Base-by-base conservation (phyloP, 352 stramenopile species). In the Aphanomyces stellatus region DNA sequence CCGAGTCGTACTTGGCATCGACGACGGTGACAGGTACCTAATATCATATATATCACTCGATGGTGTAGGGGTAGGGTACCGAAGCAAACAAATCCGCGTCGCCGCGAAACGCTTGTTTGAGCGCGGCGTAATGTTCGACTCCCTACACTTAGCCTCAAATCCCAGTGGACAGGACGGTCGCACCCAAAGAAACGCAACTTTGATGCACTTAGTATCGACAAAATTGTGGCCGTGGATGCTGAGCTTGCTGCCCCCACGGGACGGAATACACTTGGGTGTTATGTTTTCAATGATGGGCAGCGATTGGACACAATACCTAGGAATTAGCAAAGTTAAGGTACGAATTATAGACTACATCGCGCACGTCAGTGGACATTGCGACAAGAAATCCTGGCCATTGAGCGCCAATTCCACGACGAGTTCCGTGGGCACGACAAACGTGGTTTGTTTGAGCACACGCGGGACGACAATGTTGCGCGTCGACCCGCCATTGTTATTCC, bases 381-480 rank as follows among this genome's bases (percentile, higher is more conserved):
- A 86, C 74, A 77, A 79, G 22, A 85, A 88, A 43, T 88, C 79
- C 62, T 88, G 80, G 1, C 80, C 80, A 56, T 88, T 88, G 11
- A 88, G 71, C 10, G 80, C 80, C 2, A 88, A 41, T 33, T 88
- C 80, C 0, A 85, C 69, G 2, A 76, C 56, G 33, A 88, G 59
- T 35, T 88, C 80, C 2, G 67, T 88, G 0, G 80, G 78, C 6
- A 86, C 63, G 6, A 77, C 22, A 8, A 74, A 77, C 17, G 69
- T 4, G 11, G 33, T n/a, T 35, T 37, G 34, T 2, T 53, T 2
- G 17, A 7, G 8, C 5, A 10, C 13, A 8, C 19, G 7, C 25
- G 42, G 25, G 19, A 24, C 25, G 13, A 24, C 25, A 5, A 22
- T 13, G 5, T 13, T 24, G 7, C 19, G 7, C 8, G 8, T 10